Conservation (phyloP, 169 alveolate species). For the Babesia ovis region DNA sequence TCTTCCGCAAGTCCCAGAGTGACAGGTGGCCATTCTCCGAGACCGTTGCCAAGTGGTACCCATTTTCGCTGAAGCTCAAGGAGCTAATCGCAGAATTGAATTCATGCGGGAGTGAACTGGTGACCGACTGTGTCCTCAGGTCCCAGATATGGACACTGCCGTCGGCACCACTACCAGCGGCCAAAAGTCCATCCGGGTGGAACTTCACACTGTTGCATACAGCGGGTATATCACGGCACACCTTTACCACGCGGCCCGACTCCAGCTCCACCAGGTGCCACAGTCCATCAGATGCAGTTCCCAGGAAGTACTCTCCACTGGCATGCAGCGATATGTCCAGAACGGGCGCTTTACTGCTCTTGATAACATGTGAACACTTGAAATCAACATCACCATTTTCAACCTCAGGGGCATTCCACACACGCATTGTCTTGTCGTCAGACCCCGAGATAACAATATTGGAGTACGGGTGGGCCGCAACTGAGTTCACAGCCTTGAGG, state of each 20-base stretch:
- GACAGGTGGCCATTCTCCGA: slow-evolving; percentile 72
- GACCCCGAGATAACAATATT: slow-evolving; percentile 64
- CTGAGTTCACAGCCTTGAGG: slow-evolving; percentile 70
- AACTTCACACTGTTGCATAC: slow-evolving; percentile 59
- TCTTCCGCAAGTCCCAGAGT: slow-evolving; percentile 81
- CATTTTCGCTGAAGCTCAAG: slow-evolving; percentile 83
- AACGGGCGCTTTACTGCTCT: slow-evolving; percentile 77
- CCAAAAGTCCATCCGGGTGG: slow-evolving; percentile 88
- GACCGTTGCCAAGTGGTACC: slow-evolving; percentile 82
- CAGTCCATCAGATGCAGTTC: slow-evolving; percentile 70
- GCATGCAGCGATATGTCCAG: slow-evolving; percentile 79
- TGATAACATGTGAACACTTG: slow-evolving; percentile 63
- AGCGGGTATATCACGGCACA: slow-evolving; percentile 71
- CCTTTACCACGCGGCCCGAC: slow-evolving; percentile 74
- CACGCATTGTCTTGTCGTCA: slow-evolving; percentile 78
- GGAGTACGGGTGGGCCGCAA: slow-evolving; percentile 70
- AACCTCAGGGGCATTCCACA: slow-evolving; percentile 73
- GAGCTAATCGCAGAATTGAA: slow-evolving; percentile 23
- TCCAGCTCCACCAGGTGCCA: slow-evolving; percentile 80
- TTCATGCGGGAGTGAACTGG: slow-evolving; percentile 45
- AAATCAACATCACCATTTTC: slow-evolving; percentile 42
- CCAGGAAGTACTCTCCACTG: slow-evolving; percentile 75
- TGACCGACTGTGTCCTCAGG: slow-evolving; percentile 70
- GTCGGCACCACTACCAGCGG: slow-evolving; percentile 76
- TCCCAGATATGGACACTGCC: slow-evolving; percentile 85